Evolutionary conservation across 169 alveolate species (phyloP).

Genomic region (Hammondia hammondi): DNA sequence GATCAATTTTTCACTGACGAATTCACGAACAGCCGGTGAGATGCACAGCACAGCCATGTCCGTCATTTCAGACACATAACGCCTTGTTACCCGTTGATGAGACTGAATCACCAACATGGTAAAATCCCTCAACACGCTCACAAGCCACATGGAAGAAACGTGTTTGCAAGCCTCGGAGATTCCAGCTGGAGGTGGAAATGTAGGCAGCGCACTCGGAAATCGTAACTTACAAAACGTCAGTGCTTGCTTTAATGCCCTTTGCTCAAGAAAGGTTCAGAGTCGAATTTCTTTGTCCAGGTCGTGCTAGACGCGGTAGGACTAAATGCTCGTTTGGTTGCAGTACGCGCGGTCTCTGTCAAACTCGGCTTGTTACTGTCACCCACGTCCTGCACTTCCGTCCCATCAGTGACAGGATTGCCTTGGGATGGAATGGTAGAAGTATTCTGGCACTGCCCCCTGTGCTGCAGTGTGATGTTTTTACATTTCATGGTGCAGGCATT

Average conservation of each 20-base stretch:
- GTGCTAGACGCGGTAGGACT: background rate
- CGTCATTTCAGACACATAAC: too few relatives aligned
- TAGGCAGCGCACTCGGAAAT: too few relatives aligned
- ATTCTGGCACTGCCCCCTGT: background rate
- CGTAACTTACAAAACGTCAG: too few relatives aligned
- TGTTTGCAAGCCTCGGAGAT: too few relatives aligned
- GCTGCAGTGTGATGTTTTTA: background rate
- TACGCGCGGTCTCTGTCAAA: background rate
- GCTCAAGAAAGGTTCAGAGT: background rate
- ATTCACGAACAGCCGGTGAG: too few relatives aligned
- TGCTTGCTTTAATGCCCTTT: background rate
- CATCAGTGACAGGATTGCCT: background rate
- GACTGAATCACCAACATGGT: too few relatives aligned
- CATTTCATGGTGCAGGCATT: constrained; percentile 22
- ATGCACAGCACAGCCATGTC: too few relatives aligned
- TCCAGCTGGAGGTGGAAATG: too few relatives aligned
- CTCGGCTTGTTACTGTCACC: background rate
- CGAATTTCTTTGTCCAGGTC: background rate
- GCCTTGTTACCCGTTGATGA: too few relatives aligned
- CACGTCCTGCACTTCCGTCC: background rate
- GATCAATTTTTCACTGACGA: too few relatives aligned
- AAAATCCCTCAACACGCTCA: too few relatives aligned
- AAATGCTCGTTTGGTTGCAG: background rate
- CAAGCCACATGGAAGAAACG: too few relatives aligned
- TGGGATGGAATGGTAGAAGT: background rate